Base-by-base conservation (phyloP, 257 asterid species). In the Scutellaria barbata region DNA sequence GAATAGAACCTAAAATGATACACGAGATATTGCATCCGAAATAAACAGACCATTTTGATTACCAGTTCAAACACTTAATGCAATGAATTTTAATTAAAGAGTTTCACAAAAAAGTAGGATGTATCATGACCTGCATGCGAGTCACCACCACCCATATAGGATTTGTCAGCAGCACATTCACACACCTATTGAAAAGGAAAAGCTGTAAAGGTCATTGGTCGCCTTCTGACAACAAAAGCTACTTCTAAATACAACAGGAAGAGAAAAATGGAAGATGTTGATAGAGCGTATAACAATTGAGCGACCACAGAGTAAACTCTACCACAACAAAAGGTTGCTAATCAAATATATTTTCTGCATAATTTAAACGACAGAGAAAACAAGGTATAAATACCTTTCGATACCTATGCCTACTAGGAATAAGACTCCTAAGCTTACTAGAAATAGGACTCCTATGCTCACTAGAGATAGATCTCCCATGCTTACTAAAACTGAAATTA, bases 121-220 rank as follows among this genome's bases (percentile, higher is more conserved):
- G 37, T 42, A 41, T 47, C 57, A 40, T 68, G 76, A 89, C 98
- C 97, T 94, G 98, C 98, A 94, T 94, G 78, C 98, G 92, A 41
- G 96, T 94, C 83, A 94, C 98, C 53, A 94, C 92, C 72, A 94
- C 90, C 98, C 98, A 94, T 45, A 94, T 90, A 73, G 98, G 98
- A 86, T 84, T 90, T 17, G 97, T 94, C 77, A 94, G 88, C 86
- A 94, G 89, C 75, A 94, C 98, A 81, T 94, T 94, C 57, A 89
- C 90, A 61, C 98, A 94, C 89, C 97, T 94, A 76, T 11, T 75
- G 64, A 53, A 68, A 71, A 61, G 63, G 77, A 65, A 73, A 60
- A 50, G 68, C 40, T 54, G 67, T 64, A 18, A 61, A 63, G 17
- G 54, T 81, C 67, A 73, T 64, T 59, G 64, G 63, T 55, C 43